Conservation (phyloP, 306 rosid species). For the Astragalus glycyphyllos region DNA sequence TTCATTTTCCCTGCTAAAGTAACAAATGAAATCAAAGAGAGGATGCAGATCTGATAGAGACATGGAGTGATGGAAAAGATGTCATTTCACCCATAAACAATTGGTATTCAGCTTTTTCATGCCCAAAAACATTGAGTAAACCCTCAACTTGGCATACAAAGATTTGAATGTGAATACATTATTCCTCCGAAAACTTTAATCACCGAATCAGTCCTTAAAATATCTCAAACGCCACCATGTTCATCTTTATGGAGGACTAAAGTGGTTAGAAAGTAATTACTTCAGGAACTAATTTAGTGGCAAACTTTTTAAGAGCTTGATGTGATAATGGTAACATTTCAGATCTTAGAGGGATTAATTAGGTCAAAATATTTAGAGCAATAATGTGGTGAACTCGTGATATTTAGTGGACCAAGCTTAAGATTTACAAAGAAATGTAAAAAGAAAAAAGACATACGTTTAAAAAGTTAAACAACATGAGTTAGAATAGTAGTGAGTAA, state of each 20-base stretch:
- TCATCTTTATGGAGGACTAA: neutral
- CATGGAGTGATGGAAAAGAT: slow-evolving; percentile 10
- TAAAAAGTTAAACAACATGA: slow-evolving; percentile 3
- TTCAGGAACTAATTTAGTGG: neutral
- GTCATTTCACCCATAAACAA: slow-evolving; percentile 13
- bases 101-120: neutral
- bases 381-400: neutral
- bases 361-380: neutral
- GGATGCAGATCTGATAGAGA: neutral
- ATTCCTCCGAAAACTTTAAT: neutral
- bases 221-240: neutral
- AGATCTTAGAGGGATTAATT: neutral
- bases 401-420: neutral
- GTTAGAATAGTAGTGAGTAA: too few species aligned
- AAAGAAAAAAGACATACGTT: neutral
- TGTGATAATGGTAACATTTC: neutral
- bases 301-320: neutral
- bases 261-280: neutral
- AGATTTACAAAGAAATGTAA: too few species aligned
- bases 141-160: neutral
- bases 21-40: slow-evolving; percentile 10
- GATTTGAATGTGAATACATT: neutral
- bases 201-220: neutral
- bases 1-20: slow-evolving; percentile 12
- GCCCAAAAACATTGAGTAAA: neutral